Conservation (phyloP, 352 stramenopile species). For the Aphanomyces euteiches region DNA sequence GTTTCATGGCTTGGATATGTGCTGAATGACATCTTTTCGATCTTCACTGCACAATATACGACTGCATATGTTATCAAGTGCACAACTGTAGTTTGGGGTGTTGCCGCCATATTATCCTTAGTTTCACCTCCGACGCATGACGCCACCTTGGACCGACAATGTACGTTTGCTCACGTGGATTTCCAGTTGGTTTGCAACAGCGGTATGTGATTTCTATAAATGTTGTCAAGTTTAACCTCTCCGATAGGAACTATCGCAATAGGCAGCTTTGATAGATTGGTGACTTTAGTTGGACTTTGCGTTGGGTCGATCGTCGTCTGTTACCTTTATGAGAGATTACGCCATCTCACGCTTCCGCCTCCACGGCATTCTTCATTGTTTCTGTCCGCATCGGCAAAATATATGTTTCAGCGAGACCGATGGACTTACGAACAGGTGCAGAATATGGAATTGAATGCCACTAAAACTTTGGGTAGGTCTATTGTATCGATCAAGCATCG, state of each 20-base stretch:
- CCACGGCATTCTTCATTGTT: background rate
- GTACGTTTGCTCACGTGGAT: slow-evolving; percentile 7
- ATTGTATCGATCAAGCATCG: slow-evolving; percentile 6
- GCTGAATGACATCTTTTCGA: slow-evolving; percentile 8
- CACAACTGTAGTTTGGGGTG: slow-evolving; percentile 5
- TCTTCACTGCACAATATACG: slow-evolving; percentile 16
- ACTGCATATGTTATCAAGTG: background rate
- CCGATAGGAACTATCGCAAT: background rate
- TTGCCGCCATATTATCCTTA: background rate
- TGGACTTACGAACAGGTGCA: background rate
- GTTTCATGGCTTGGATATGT: slow-evolving; percentile 1
- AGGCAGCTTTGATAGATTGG: background rate
- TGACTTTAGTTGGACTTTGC: background rate
- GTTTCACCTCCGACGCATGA: background rate
- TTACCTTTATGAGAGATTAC: background rate
- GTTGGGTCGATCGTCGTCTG: background rate
- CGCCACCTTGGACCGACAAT: background rate
- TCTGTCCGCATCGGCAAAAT: too few species aligned
- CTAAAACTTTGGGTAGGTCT: background rate
- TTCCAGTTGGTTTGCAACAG: slow-evolving; percentile 21
- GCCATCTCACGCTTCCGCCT: background rate
- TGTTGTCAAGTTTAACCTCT: background rate
- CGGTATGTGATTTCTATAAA: background rate
- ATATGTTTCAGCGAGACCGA: background rate
- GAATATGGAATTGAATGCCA: background rate